Evolutionary conservation across 2,329 filamentous ascomycete species (phyloP).

Genomic region (Phialophora tarda): DNA sequence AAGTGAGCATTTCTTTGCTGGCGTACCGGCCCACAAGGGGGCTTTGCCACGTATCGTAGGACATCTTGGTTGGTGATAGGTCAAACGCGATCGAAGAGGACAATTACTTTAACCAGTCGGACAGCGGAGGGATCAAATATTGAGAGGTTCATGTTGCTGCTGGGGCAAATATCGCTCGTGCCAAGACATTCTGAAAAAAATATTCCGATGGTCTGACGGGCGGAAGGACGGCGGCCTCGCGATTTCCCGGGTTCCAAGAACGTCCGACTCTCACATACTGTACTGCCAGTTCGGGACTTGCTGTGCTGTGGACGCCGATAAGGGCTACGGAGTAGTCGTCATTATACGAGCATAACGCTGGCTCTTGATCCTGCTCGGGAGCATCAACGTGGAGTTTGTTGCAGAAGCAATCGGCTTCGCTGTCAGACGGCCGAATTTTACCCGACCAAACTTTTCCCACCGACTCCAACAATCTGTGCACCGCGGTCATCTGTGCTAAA

Average conservation of each 20-base stretch:
- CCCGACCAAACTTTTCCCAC: neutral
- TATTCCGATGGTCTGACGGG: constrained; percentile 1
- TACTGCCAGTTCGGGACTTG: neutral
- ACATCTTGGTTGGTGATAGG: constrained; percentile 24
- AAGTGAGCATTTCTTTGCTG: constrained; percentile 73
- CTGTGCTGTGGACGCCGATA: neutral
- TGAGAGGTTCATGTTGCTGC: neutral
- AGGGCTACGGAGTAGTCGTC: neutral
- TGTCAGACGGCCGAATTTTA: neutral
- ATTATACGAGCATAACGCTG: no score
- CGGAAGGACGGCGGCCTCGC: neutral
- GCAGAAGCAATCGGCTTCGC: neutral
- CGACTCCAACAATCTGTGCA: neutral
- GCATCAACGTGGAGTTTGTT: no score
- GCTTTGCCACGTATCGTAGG: constrained; percentile 67
- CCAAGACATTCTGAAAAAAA: constrained; percentile 1
- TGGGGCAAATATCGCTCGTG: constrained; percentile 12
- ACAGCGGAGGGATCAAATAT: neutral
- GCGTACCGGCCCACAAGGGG: constrained; percentile 75
- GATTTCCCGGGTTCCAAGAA: no score
- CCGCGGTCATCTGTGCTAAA: neutral
- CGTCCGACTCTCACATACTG: no score
- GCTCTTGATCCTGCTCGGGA: no score
- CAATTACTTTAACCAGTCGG: neutral
- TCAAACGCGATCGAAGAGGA: neutral